These are phyloP conservation scores for Penicillium sp. DNA, from an alignment of 2,329 filamentous ascomycete genomes.

Conservation along the genomic window DNA sequence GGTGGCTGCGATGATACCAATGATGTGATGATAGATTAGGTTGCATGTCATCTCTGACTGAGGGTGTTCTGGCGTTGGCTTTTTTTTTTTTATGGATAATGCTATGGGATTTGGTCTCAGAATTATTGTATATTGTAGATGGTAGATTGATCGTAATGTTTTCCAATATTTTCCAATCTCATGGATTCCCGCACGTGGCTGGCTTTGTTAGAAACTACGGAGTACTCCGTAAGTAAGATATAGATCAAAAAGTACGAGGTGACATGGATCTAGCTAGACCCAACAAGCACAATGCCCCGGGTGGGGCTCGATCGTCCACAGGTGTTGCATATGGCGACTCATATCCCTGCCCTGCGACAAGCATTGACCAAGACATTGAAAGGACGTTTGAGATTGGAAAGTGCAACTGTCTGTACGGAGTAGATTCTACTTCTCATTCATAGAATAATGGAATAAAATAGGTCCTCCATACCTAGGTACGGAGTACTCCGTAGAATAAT, in stretches of 20 bases:
- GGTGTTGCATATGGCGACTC: not conserved
- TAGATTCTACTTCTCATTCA: not conserved
- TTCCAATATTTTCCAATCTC: not conserved
- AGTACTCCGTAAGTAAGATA: too few relatives aligned
- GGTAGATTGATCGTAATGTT: not conserved
- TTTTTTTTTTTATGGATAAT: slow-evolving; percentile 11
- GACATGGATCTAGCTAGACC: not conserved
- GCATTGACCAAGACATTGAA: not conserved
- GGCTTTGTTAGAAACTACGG: not conserved
- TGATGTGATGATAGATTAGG: slow-evolving; percentile 31
- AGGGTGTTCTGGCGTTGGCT: slow-evolving; percentile 12
- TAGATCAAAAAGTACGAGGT: not conserved
- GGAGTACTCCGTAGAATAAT: too few relatives aligned
- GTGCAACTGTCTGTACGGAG: not conserved
- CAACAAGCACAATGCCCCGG: not conserved
- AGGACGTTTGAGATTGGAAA: not conserved
- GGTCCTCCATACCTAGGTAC: too few relatives aligned
- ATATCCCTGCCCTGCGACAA: not conserved
- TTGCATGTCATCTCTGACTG: slow-evolving; percentile 23
- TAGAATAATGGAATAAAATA: not conserved
- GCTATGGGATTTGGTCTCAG: not conserved
- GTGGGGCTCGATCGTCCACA: not conserved
- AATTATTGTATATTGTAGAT: not conserved
- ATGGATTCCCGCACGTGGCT: not conserved
- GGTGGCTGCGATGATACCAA: slow-evolving; percentile 23